Base-by-base conservation (phyloP, 2,329 filamentous ascomycete species). In the Zymoseptoria tritici region DNA sequence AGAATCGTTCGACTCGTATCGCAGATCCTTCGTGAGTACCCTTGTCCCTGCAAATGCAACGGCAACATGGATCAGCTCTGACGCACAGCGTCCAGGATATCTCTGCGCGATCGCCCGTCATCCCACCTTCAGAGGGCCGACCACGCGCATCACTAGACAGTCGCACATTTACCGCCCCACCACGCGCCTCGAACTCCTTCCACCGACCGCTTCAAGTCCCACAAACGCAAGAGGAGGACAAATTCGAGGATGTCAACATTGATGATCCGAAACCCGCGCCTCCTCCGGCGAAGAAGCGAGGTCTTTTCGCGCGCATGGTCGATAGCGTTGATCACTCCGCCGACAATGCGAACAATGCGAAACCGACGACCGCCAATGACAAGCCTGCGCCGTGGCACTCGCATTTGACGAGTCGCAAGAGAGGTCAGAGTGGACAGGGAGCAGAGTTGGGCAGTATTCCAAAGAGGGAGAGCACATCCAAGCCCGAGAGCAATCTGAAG, bases 1-100 rank as follows among this genome's bases (percentile, higher is more conserved):
- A 70, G 94, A 97, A 77, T 97, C 92, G 1, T 97, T 97, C 71
- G 94, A 97, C 74, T 96, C 92, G 2, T 97, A 97, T 77, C 83
- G 94, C 64, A 86, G 94, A 70, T 97, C 92, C 64, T 97, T 97
- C 79, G 93, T 96, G 83, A 68, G 88, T 80, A 13, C n/a, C n/a
- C 46, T 49, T 20, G 54, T 59, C 13, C 46, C 49, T 20, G 55
- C 57, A 57, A 60, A 42, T 20, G 55, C 59, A 57, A 59, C 29
- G 36, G n/a, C 36, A 46, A 16, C 36, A 46, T 16, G 36, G 36
- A 46, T 46, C 36, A 46, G 36, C 36, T 46, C 36, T 46, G 36
- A 46, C 36, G 36, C n/a, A 46, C 36, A 46, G 26, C 26, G 20
- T 56, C 60, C 69, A 96, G 92, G 92, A 97, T 72, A 95, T 97